Evolutionary conservation across 2,329 filamentous ascomycete species (phyloP).

Genomic region (Metarhizium anisopliae): DNA sequence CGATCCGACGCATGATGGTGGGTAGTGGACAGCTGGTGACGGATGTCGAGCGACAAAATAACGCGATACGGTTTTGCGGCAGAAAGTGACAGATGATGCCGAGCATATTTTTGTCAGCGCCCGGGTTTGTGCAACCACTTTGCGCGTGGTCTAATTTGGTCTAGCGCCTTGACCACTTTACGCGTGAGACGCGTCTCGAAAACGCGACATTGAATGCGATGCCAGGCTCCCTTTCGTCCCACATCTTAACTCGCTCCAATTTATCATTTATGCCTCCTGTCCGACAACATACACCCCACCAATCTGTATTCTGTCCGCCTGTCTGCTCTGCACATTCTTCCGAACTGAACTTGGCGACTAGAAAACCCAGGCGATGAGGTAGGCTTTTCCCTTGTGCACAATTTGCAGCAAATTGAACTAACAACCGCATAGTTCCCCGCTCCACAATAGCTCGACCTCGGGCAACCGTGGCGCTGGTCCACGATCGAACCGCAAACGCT

Average conservation of each 20-base stretch:
- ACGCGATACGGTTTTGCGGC: not conserved
- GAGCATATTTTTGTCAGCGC: not conserved
- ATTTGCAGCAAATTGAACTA: not conserved
- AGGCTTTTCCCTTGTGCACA: not conserved
- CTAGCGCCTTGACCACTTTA: slow-evolving; percentile 31
- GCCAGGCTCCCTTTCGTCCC: slow-evolving; percentile 7
- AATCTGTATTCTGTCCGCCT: not conserved
- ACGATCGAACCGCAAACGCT: slow-evolving; percentile 45
- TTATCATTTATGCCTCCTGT: slow-evolving; percentile 7
- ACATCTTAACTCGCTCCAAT: slow-evolving; percentile 10
- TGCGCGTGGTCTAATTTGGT: slow-evolving; percentile 23
- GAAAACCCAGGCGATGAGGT: slow-evolving; percentile 15
- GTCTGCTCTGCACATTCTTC: not conserved
- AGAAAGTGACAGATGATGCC: not conserved
- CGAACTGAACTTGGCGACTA: not conserved
- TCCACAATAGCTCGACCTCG: slow-evolving; percentile 71
- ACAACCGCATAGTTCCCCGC: slow-evolving; percentile 58
- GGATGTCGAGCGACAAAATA: not conserved
- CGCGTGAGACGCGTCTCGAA: slow-evolving; percentile 25
- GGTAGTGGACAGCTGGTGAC: not conserved
- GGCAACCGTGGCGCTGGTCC: slow-evolving; percentile 64
- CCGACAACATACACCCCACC: not conserved
- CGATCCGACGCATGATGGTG: too few species aligned
- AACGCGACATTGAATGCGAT: slow-evolving; percentile 15
- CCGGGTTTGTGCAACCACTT: slow-evolving; percentile 19